Evolutionary conservation across 345 rosid species (phyloP), one percentile per base, ranked within the genome.

Genomic region (Salix purpurea): DNA sequence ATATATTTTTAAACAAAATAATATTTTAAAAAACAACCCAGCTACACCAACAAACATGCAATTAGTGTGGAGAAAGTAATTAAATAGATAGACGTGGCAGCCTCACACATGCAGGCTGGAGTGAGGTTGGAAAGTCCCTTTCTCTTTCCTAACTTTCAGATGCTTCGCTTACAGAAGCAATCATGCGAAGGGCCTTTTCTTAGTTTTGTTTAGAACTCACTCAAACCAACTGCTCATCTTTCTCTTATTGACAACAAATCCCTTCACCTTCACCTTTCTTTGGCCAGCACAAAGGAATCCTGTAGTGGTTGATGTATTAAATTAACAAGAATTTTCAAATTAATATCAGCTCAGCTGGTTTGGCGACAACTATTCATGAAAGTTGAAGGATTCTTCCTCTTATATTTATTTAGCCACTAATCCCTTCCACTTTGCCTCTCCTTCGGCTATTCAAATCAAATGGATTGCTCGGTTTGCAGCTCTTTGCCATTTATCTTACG

Each of bases 381-480:
- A 58, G 74, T 8, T 56, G 69, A 34, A 34, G 37, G 37, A 34
- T 34, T 34, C 37, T 34, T 34, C 37, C 37, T 34, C 37, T 34
- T 34, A 5, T 34, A 34, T 34, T 34, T 34, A 34, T 34, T 34
- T 5, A 34, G 37, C 37, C 6, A 0, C 6, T 5, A 34, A 5
- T 34, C 37, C 37, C 37, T 34, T 5, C 6, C 4, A 15, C 69
- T 42, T 24, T 15, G 32, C 21, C 56, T 68, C 58, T 10, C 69
- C 19, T 58, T 26, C 40, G 77, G 23, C 68, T 11, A 71, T 50
- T 58, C 42, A 42, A 16, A 52, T 40, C 44, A 48, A 46, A 94
- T 94, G 97, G 98, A 94, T 76, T 94, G 98, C 84, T 89, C 92
- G 0, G 85, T 94, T 4, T 92, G 98, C 69, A 87, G 86, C 64